Conservation (phyloP, 2,329 filamentous ascomycete genomes). For the Acrocalymma vagum region DNA sequence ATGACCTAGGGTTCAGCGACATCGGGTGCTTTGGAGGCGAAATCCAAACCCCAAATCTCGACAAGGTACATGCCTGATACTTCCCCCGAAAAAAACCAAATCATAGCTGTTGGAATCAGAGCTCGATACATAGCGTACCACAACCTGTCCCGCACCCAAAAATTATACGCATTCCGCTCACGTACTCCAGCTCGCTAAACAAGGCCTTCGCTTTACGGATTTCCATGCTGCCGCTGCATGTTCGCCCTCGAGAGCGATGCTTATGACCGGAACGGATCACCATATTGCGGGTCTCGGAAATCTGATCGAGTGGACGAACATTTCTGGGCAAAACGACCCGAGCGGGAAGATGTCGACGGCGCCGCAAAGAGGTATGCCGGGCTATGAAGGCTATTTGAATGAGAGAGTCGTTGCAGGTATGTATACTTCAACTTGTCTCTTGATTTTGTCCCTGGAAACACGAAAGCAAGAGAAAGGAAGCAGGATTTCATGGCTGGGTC, state of each 20-base stretch:
- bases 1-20: conserved; percentile 69
- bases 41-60: conserved; percentile 67
- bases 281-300: conserved; percentile 67
- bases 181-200: conserved; percentile 35
- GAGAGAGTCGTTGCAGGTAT: conserved; percentile 57
- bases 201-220: conserved; percentile 67
- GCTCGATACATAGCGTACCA: no score
- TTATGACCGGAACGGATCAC: conserved; percentile 71
- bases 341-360: conserved; percentile 61
- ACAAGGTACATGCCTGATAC: conserved; percentile 52
- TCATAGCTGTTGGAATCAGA: no score
- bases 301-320: conserved; percentile 61
- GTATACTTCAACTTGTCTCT: no score
- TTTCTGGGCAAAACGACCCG: conserved; percentile 62
- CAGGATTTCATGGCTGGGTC: no score
- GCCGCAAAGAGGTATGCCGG: conserved; percentile 65
- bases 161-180: no score
- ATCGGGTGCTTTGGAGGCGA: conserved; percentile 67
- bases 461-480: no score
- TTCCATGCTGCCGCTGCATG: conserved; percentile 72
- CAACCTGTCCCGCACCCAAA: no score
- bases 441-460: no score
- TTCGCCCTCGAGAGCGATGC: conserved; percentile 71
- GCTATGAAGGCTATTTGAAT: conserved; percentile 72
- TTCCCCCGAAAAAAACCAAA: no score